Evolutionary conservation across 768 basidiomycete species (phyloP).

Genomic region (Termitomyces sp.): DNA sequence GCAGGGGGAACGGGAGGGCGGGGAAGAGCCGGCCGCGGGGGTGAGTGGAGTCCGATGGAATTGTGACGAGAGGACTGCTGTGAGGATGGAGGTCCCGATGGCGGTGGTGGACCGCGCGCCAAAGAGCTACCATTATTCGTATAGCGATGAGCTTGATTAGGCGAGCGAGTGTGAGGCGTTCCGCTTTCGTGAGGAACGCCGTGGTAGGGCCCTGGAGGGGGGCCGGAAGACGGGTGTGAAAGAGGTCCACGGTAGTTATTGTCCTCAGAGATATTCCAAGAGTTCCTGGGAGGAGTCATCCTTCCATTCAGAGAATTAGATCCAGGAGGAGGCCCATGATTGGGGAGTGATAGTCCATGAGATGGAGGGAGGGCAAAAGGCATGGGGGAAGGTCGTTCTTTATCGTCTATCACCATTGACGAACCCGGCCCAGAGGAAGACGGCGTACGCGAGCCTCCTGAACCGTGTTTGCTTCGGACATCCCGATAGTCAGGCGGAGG

Average conservation of each 20-base stretch:
- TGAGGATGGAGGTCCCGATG: constrained; percentile 7
- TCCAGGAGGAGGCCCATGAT: constrained; percentile 14
- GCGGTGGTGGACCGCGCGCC: constrained; percentile 17
- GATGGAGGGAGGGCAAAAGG: constrained; percentile 44
- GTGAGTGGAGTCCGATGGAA: constrained; percentile 25
- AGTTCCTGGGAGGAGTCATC: constrained; percentile 24
- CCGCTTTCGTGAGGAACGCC: constrained; percentile 13
- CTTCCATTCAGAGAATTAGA: constrained; percentile 18
- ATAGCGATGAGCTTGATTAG: constrained; percentile 37
- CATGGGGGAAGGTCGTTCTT: constrained; percentile 47
- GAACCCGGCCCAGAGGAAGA: constrained; percentile 11
- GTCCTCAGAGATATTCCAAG: constrained; percentile 28
- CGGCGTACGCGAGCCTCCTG: constrained; percentile 19
- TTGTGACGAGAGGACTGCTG: constrained; percentile 21
- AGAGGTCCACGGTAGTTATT: constrained; percentile 24
- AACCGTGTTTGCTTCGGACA: constrained; percentile 19
- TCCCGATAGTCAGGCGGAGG: constrained; percentile 23
- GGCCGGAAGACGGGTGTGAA: constrained; percentile 17
- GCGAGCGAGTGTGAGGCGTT: constrained; percentile 26
- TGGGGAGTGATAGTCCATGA: constrained; percentile 9
- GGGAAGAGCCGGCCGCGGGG: constrained; percentile 23
- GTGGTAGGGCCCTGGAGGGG: constrained; percentile 20
- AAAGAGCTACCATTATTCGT: constrained; percentile 17
- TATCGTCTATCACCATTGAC: constrained; percentile 35
- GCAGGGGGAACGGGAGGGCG: constrained; percentile 20